These are phyloP conservation scores for Colletotrichum spaethianum DNA, from an alignment of 2,329 filamentous ascomycete species.

Conservation along the genomic window DNA sequence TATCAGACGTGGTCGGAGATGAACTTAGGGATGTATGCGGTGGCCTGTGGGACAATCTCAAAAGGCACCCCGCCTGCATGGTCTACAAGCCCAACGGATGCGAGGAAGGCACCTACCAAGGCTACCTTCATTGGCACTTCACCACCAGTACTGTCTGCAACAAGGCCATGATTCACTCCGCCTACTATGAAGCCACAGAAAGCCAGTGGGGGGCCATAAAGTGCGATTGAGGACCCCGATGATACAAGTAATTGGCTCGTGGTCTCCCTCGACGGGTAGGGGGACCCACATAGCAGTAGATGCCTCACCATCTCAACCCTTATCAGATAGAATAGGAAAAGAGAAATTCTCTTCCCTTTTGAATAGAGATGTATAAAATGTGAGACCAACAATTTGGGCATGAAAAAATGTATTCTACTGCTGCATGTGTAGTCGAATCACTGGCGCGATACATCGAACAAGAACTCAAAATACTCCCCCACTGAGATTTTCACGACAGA, in stretches of 20 bases:
- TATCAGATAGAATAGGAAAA: neutral
- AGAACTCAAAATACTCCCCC: too few species aligned
- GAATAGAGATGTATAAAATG: neutral
- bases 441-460: too few species aligned
- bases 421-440: neutral
- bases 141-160: neutral
- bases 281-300: too few species aligned
- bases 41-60: neutral
- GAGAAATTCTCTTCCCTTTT: too few species aligned
- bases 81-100: constrained; percentile 1
- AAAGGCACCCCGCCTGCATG: neutral
- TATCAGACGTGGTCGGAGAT: neutral
- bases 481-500: too few species aligned
- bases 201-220: neutral
- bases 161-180: neutral
- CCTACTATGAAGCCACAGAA: neutral
- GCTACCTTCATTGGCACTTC: neutral
- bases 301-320: neutral
- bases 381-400: neutral
- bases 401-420: neutral
- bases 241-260: neutral
- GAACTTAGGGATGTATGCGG: neutral
- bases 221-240: neutral
- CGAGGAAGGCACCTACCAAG: neutral
- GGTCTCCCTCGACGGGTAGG: neutral